Evolutionary conservation across 2,329 filamentous ascomycete species (phyloP).

Genomic region (Fusarium sarcochroum): DNA sequence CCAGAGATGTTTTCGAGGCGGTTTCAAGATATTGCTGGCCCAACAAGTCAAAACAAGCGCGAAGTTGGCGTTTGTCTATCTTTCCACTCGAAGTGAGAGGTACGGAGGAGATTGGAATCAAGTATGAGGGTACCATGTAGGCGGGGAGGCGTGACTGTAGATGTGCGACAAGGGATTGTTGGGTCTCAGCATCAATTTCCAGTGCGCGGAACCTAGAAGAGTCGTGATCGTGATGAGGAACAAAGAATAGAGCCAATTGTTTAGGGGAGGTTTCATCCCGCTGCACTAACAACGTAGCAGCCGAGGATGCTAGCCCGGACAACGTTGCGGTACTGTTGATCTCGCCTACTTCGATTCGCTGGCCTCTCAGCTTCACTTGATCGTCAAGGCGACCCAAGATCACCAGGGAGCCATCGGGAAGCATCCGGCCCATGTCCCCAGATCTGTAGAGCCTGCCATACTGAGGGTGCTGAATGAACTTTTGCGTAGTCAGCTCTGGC

Average conservation of each 20-base stretch:
- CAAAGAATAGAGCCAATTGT: constrained; percentile 79
- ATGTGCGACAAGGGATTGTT: constrained; percentile 65
- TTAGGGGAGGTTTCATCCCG: constrained; percentile 57
- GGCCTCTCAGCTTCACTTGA: constrained; percentile 85
- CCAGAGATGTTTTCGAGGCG: constrained; percentile 46
- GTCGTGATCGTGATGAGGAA: constrained; percentile 55
- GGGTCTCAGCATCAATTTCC: constrained; percentile 52
- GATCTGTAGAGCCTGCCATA: constrained; percentile 85
- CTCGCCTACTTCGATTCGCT: constrained; percentile 83
- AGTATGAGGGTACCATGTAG: constrained; percentile 84
- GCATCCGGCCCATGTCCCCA: constrained; percentile 84
- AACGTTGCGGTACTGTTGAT: constrained; percentile 75
- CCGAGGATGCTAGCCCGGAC: constrained; percentile 68
- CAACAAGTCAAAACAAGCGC: constrained; percentile 62
- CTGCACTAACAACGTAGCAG: constrained; percentile 72
- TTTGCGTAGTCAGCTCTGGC: constrained; percentile 71
- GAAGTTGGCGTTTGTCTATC: constrained; percentile 72
- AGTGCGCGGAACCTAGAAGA: constrained; percentile 55
- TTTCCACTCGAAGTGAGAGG: constrained; percentile 84
- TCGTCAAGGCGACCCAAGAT: constrained; percentile 82
- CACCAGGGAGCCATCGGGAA: constrained; percentile 81
- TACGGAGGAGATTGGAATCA: constrained; percentile 78
- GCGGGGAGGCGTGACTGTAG: constrained; percentile 71
- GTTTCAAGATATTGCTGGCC: constrained; percentile 60
- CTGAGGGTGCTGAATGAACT: constrained; percentile 76